Percentiles rank a stretch among this genome's conserved stretches.
Conservation (phyloP, 2,329 filamentous ascomycete species). For the Verticillium nubilum region DNA sequence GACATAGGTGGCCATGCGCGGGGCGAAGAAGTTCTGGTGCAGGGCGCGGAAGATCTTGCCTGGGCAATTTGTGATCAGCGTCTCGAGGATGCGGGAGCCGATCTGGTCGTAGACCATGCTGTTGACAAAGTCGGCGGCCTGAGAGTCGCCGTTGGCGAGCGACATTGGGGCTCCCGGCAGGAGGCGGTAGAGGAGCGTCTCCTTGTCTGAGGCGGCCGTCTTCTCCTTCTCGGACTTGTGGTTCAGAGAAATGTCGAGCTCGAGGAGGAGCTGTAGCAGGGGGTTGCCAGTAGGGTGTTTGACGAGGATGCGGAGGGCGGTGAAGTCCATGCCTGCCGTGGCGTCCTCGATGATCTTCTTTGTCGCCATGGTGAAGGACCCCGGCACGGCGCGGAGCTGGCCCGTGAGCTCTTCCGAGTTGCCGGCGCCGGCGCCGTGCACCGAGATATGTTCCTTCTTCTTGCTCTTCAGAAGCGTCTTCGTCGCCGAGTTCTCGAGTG, state of each 20-base stretch:
- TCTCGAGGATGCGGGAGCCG: slow-evolving; percentile 85
- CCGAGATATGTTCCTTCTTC: slow-evolving; percentile 78
- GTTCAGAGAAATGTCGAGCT: slow-evolving; percentile 74
- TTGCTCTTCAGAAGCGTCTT: slow-evolving; percentile 82
- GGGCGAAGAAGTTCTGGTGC: slow-evolving; percentile 73
- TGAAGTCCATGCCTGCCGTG: slow-evolving; percentile 68
- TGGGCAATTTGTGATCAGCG: slow-evolving; percentile 72
- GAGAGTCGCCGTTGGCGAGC: slow-evolving; percentile 66
- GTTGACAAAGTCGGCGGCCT: slow-evolving; percentile 72
- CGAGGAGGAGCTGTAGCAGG: slow-evolving; percentile 82
- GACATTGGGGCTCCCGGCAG: slow-evolving; percentile 70
- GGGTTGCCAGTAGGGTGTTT: slow-evolving; percentile 90
- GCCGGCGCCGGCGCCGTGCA: slow-evolving; percentile 43
- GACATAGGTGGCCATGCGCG: slow-evolving; percentile 72
- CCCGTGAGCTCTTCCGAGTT: slow-evolving; percentile 18
- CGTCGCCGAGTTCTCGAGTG: slow-evolving; percentile 63
- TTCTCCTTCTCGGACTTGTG: slow-evolving; percentile 45
- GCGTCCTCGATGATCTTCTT: slow-evolving; percentile 79
- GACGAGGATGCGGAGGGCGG: slow-evolving; percentile 75
- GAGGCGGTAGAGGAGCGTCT: slow-evolving; percentile 66
- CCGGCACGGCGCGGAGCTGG: slow-evolving; percentile 59
- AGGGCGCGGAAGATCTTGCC: slow-evolving; percentile 89
- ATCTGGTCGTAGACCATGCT: slow-evolving; percentile 85
- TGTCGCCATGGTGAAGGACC: slow-evolving; percentile 69
- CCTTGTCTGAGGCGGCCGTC: slow-evolving; percentile 37